Evolutionary conservation across 2,329 filamentous ascomycete genomes (phyloP).

Genomic region (Fusarium buharicum): DNA sequence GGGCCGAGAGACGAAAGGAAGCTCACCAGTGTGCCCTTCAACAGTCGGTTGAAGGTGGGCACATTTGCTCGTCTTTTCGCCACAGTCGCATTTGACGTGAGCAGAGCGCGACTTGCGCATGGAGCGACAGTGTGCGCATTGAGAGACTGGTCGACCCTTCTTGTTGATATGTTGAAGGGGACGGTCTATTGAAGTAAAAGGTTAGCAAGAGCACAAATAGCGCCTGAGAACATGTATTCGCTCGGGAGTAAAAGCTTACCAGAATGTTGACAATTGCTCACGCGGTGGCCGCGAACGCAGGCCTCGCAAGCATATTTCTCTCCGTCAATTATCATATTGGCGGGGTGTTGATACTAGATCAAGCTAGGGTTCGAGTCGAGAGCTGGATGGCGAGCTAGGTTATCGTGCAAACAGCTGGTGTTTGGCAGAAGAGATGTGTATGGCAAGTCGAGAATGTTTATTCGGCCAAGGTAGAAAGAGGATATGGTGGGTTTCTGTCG

Average conservation of each 20-base stretch:
- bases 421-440: conserved; percentile 3
- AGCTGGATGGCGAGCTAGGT: not conserved
- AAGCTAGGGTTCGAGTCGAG: conserved; percentile 25
- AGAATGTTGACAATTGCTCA: conserved; percentile 97
- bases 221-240: not conserved
- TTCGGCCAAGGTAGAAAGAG: conserved; percentile 21
- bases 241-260: conserved; percentile 67
- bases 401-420: conserved; percentile 16
- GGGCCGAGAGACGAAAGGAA: conserved; percentile 23
- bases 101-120: conserved; percentile 96
- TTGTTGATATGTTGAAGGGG: conserved; percentile 95
- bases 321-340: conserved; percentile 84
- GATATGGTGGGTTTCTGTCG: conserved; percentile 28
- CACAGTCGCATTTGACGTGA: conserved; percentile 96
- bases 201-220: conserved; percentile 41
- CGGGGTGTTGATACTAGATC: conserved; percentile 23
- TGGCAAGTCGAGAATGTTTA: conserved; percentile 25
- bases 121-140: conserved; percentile 96
- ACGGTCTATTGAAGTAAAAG: conserved; percentile 70
- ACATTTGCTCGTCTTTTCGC: conserved; percentile 85
- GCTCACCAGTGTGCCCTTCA: conserved; percentile 69
- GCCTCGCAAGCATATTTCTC: conserved; percentile 98
- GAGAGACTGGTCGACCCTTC: conserved; percentile 95
- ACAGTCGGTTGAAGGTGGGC: conserved; percentile 67
- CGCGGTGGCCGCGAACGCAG: conserved; percentile 97